Percentiles rank a stretch among this genome's conserved stretches.
Evolutionary conservation across 176 grass and related monocot species (phyloP).

Genomic region (Rhynchospora breviuscula): DNA sequence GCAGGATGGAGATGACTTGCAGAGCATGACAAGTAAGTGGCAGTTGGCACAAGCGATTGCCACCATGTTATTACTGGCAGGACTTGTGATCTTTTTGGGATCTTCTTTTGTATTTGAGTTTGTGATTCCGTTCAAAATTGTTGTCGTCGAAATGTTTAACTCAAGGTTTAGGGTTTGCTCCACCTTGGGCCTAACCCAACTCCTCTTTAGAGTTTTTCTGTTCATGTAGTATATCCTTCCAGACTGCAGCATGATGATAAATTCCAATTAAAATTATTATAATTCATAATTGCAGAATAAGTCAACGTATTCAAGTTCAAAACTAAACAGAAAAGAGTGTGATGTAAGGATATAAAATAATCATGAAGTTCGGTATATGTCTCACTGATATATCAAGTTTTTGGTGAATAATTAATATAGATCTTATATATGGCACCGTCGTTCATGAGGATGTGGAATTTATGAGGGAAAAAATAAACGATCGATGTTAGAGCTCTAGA

Average conservation of each 20-base stretch:
- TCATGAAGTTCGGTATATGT: not conserved
- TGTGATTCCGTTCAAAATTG: not conserved
- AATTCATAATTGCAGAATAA: not conserved
- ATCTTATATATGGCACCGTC: too few species aligned
- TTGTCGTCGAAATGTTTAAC: slow-evolving; percentile 57
- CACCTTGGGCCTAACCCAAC: slow-evolving; percentile 57
- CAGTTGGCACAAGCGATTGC: slow-evolving; percentile 78
- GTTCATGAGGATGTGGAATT: too few species aligned
- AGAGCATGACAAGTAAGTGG: slow-evolving; percentile 85
- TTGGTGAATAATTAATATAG: too few species aligned
- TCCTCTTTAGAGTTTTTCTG: slow-evolving; percentile 81
- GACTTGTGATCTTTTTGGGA: slow-evolving; percentile 17
- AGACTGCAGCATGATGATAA: slow-evolving; percentile 45
- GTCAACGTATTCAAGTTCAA: not conserved
- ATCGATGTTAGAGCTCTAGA: not conserved
- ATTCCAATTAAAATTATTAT: not conserved
- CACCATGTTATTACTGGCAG: slow-evolving; percentile 61
- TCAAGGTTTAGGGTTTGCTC: slow-evolving; percentile 72
- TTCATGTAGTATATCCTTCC: slow-evolving; percentile 98
- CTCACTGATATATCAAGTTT: not conserved
- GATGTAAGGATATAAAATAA: not conserved
- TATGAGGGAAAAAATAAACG: too few species aligned
- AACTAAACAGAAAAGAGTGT: not conserved
- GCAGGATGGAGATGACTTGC: slow-evolving; percentile 70
- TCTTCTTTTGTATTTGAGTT: slow-evolving; percentile 10